Evolutionary conservation across 768 basidiomycete genomes (phyloP).

Genomic region (Tylopilus subfusipes): DNA sequence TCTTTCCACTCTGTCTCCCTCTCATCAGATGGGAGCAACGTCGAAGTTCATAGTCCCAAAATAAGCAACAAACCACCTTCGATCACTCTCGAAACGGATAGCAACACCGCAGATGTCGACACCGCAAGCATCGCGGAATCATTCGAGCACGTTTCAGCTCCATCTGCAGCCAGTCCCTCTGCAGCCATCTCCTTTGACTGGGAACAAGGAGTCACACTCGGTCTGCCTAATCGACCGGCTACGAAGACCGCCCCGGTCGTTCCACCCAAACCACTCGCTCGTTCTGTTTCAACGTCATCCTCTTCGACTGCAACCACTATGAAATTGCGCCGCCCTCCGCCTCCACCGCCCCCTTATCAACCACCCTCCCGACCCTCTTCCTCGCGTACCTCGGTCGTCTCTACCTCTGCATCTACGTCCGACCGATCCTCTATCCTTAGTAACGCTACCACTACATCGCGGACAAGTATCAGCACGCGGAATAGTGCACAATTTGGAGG

Average conservation of each 20-base stretch:
- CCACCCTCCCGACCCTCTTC: constrained; percentile 31
- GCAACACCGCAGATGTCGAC: constrained; percentile 41
- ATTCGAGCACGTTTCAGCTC: constrained; percentile 63
- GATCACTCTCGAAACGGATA: constrained; percentile 44
- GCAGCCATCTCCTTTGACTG: constrained; percentile 48
- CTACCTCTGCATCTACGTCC: constrained; percentile 44
- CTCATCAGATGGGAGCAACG: constrained; percentile 53
- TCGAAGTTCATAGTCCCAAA: constrained; percentile 15
- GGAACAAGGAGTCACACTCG: constrained; percentile 48
- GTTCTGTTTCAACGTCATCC: constrained; percentile 35
- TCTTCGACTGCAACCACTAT: constrained; percentile 36
- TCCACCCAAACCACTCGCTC: constrained; percentile 29
- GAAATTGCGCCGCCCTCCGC: constrained; percentile 37
- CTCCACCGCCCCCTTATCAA: constrained; percentile 35
- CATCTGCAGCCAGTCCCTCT: constrained; percentile 51
- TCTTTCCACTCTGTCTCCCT: constrained; percentile 83
- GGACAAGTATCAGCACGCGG: constrained; percentile 37
- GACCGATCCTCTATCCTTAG: constrained; percentile 65
- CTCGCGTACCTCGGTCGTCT: constrained; percentile 36
- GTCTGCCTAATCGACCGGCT: constrained; percentile 46
- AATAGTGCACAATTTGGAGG: constrained; percentile 24
- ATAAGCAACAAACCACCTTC: constrained; percentile 39
- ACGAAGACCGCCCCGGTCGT: constrained; percentile 14
- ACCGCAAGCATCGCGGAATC: constrained; percentile 63
- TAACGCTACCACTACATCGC: constrained; percentile 35